Conservation (phyloP, 371 early-diverging fungal genomes). For the Rhizopus arrhizus region DNA sequence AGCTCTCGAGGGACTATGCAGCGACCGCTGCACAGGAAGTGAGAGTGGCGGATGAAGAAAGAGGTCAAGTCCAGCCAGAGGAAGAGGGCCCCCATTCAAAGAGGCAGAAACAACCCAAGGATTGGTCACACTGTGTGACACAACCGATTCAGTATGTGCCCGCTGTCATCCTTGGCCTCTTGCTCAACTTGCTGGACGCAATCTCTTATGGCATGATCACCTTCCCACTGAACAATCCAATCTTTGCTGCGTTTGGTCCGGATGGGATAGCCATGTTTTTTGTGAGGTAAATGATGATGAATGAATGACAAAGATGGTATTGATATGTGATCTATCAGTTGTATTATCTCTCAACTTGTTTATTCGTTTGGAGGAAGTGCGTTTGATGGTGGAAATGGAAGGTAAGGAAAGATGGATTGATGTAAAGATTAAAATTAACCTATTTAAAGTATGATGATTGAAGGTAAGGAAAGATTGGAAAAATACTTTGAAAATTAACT, state of each 20-base stretch:
- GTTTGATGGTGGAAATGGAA: slow-evolving; percentile 91
- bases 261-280: slow-evolving; percentile 94
- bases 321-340: slow-evolving; percentile 42
- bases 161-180: slow-evolving; percentile 85
- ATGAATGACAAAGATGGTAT: background rate
- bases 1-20: slow-evolving; percentile 13
- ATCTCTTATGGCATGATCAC: slow-evolving; percentile 92
- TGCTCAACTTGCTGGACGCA: slow-evolving; percentile 91
- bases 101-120: slow-evolving; percentile 5
- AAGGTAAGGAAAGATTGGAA: slow-evolving; percentile 54
- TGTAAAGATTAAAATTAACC: background rate
- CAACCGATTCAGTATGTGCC: slow-evolving; percentile 73
- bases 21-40: background rate
- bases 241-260: slow-evolving; percentile 80
- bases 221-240: slow-evolving; percentile 80
- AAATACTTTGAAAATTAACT: too few relatives aligned
- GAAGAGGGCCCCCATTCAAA: background rate
- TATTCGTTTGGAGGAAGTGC: slow-evolving; percentile 83
- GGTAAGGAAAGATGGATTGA: slow-evolving; percentile 29
- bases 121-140: slow-evolving; percentile 17
- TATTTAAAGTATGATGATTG: slow-evolving; percentile 84
- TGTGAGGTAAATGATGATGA: slow-evolving; percentile 61
- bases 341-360: slow-evolving; percentile 82
- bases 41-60: background rate
- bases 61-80: background rate